Evolutionary conservation across 345 rosid species (phyloP), one percentile per base, ranked within the genome.

Genomic region (Angophora floribunda): DNA sequence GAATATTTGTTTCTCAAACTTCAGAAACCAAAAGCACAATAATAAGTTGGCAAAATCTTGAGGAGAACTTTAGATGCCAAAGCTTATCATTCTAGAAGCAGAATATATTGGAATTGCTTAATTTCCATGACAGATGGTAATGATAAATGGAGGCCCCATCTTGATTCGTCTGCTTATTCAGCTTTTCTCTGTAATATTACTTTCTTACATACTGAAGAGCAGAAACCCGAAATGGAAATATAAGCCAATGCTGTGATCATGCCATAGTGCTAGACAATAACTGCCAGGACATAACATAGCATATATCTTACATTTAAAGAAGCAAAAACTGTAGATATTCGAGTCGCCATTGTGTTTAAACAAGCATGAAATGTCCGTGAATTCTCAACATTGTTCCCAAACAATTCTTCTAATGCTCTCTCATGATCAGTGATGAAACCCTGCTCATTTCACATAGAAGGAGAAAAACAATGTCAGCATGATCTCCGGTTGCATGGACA

Each of bases 351-450:
- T 84, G 91, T 89, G 92, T 88, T 95, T 94, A 96, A 89, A 89
- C 95, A 96, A 90, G 93, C 91, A 55, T 94, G 91, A 92, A 95
- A 96, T 87, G 89, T 92, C 88, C 91, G 96, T 70, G 96, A 88
- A 30, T 94, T 94, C 91, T 93, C 94, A 88, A 91, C 96, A 85
- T 91, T 92, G 85, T 92, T 92, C 90, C 94, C 92, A 88, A 92
- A 95, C 88, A 97, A 96, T 44, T 93, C 96, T 55, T 90, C 94
- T 65, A 96, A 85, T 45, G 99, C 98, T 88, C 92, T 93, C 28
- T 96, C 98, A 26, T 97, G 99, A 88, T 97, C 99, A 88, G 99
- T 97, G 82, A 95, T 87, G 93, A 97, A 97, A 79, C 92, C 99
- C 99, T 97, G 96, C 89, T 94, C 88, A 91, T 87, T 86, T 61